These are phyloP conservation scores for Limnanthes douglasii DNA, from an alignment of 345 rosid genomes.

Conservation along the genomic window DNA sequence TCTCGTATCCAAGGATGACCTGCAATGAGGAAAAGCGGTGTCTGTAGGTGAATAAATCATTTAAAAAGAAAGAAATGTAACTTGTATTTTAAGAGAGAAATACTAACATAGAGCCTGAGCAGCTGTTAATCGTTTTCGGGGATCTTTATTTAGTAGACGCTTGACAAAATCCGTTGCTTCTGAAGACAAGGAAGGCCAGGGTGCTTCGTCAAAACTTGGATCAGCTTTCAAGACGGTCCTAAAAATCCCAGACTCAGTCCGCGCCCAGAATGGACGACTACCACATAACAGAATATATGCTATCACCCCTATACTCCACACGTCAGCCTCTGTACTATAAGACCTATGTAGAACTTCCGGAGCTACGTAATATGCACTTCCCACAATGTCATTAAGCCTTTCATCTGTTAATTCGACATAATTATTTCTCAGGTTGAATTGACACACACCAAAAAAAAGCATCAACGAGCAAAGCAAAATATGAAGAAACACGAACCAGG, in stretches of 20 bases:
- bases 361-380: constrained; percentile 90
- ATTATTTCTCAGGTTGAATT: constrained; percentile 7
- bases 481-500: constrained; percentile 46
- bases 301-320: constrained; percentile 91
- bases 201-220: constrained; percentile 63
- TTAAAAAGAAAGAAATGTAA: constrained; percentile 8
- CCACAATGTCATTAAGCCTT: constrained; percentile 89
- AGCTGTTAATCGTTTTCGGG: constrained; percentile 79
- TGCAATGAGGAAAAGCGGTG: constrained; percentile 13
- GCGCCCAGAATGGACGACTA: constrained; percentile 95
- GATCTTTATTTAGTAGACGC: constrained; percentile 64
- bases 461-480: not conserved
- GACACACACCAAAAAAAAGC: not conserved
- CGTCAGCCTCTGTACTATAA: constrained; percentile 86
- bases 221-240: constrained; percentile 82
- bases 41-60: constrained; percentile 5
- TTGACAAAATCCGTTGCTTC: constrained; percentile 87
- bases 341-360: constrained; percentile 94
- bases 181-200: constrained; percentile 76
- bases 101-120: constrained; percentile 84
- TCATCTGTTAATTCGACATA: constrained; percentile 37
- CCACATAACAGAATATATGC: constrained; percentile 83
- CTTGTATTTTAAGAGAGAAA: too few relatives aligned
- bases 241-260: constrained; percentile 81
- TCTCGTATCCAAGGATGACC: constrained; percentile 89